These are phyloP conservation scores for Acacia crassicarpa DNA, from an alignment of 306 rosid species.

Conservation along the genomic window DNA sequence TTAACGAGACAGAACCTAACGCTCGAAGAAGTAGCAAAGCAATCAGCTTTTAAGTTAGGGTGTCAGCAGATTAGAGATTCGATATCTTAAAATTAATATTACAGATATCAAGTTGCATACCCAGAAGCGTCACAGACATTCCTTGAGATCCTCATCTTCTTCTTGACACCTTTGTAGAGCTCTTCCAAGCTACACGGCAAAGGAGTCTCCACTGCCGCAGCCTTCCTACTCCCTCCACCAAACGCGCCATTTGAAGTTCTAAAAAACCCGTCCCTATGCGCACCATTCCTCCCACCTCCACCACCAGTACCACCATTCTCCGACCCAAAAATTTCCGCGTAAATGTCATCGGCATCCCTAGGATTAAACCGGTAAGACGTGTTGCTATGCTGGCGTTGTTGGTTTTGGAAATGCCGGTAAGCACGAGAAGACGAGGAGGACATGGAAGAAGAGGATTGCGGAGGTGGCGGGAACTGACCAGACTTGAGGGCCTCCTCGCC, in stretches of 20 bases:
- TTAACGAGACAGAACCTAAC: not conserved
- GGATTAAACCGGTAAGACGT: constrained; percentile 63
- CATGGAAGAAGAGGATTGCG: constrained; percentile 34
- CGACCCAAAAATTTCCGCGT: constrained; percentile 67
- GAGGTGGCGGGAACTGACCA: constrained; percentile 74
- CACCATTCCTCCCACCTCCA: constrained; percentile 37
- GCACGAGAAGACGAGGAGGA: constrained; percentile 35
- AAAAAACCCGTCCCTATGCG: constrained; percentile 52
- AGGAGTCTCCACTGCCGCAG: constrained; percentile 58
- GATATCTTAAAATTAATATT: not conserved
- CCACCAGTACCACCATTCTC: constrained; percentile 26
- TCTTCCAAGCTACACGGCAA: constrained; percentile 89
- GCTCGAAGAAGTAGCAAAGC: not conserved
- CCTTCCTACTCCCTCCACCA: constrained; percentile 50
- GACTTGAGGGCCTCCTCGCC: constrained; percentile 86
- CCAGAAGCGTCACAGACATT: constrained; percentile 60
- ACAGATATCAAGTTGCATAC: constrained; percentile 40
- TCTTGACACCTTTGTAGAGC: constrained; percentile 70
- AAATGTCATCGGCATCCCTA: constrained; percentile 60
- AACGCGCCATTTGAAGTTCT: constrained; percentile 51
- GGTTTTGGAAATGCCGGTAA: constrained; percentile 36
- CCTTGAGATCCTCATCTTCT: constrained; percentile 92
- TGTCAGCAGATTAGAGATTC: constrained; percentile 13
- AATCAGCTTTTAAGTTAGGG: not conserved
- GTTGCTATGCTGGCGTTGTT: constrained; percentile 44